Evolutionary conservation across 1,284 basidiomycete species (phyloP).

Genomic region (Austropuccinia psidii): DNA sequence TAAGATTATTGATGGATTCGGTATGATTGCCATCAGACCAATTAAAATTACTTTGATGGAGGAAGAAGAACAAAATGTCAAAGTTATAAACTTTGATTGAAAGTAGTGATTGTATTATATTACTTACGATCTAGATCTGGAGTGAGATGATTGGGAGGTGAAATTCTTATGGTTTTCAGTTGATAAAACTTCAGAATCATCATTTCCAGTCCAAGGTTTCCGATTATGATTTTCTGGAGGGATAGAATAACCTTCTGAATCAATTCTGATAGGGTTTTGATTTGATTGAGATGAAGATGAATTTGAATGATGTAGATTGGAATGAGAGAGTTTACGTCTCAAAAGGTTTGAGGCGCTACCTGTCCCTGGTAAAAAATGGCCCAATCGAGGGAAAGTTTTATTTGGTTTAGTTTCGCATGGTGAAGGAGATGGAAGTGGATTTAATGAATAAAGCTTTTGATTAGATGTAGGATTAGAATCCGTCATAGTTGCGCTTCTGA

Average conservation of each 20-base stretch:
- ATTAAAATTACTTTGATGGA: too few species aligned
- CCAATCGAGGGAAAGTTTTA: background rate
- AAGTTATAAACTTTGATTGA: too few species aligned
- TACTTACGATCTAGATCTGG: constrained; percentile 7
- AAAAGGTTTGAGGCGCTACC: background rate
- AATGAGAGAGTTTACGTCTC: constrained; percentile 18
- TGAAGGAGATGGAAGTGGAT: background rate
- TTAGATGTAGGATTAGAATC: background rate
- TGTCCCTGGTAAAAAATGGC: background rate
- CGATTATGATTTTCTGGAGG: constrained; percentile 44
- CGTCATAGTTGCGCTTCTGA: constrained; percentile 11
- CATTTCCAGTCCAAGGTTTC: constrained; percentile 41
- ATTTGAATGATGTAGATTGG: background rate
- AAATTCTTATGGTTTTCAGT: background rate
- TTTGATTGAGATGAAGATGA: background rate
- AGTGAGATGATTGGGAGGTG: background rate
- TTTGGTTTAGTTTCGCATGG: background rate
- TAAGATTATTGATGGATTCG: background rate
- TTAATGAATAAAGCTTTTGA: background rate
- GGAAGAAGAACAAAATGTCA: too few species aligned
- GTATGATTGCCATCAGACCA: too few species aligned
- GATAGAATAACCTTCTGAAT: constrained; percentile 45
- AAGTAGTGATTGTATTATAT: background rate
- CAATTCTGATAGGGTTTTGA: constrained; percentile 37
- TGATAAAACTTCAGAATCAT: constrained; percentile 1